Evolutionary conservation across 176 grass and related monocot genomes (phyloP).

Genomic region (Eragrostis nindensis): DNA sequence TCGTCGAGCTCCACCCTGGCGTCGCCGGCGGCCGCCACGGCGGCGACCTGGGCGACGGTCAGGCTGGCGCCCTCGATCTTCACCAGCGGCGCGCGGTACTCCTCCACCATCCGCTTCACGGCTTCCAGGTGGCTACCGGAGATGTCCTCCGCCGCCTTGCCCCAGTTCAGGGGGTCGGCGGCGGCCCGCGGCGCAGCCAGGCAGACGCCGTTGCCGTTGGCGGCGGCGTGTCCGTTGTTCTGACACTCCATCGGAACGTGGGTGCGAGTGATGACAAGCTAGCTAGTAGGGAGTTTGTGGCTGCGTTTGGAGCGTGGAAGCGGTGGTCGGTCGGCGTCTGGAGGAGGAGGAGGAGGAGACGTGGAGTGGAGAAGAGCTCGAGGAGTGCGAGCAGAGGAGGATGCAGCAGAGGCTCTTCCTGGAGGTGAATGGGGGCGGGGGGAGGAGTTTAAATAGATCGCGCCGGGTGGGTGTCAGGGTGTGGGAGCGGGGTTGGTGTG

Average conservation of each 20-base stretch:
- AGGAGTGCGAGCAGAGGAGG: background rate
- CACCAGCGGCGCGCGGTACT: conserved; percentile 60
- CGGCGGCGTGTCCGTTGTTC: conserved; percentile 24
- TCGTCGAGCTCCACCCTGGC: conserved; percentile 72
- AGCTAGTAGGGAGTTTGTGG: background rate
- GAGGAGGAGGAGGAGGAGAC: background rate
- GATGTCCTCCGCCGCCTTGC: conserved; percentile 48
- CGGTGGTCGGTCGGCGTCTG: background rate
- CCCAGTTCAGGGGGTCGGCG: conserved; percentile 78
- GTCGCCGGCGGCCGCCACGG: conserved; percentile 54
- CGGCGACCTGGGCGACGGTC: conserved; percentile 73
- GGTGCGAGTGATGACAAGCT: background rate
- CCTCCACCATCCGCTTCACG: conserved; percentile 76
- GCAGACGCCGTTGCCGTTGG: conserved; percentile 45
- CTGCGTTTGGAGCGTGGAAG: background rate
- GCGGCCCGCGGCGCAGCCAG: conserved; percentile 35
- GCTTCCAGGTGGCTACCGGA: conserved; percentile 68
- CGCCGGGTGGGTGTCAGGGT: background rate
- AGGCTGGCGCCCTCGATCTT: conserved; percentile 75
- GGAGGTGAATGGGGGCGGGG: conserved; percentile 35
- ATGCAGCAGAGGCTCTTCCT: conserved; percentile 37
- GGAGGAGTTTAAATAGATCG: conserved; percentile 63
- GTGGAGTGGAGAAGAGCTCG: conserved; percentile 39
- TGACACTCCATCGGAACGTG: conserved; percentile 32
- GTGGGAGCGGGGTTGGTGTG: conserved; percentile 37